Percentiles rank a stretch among this genome's conserved stretches.
Conservation (phyloP, 768 basidiomycete species). For the Boletus vermiculosoides region DNA sequence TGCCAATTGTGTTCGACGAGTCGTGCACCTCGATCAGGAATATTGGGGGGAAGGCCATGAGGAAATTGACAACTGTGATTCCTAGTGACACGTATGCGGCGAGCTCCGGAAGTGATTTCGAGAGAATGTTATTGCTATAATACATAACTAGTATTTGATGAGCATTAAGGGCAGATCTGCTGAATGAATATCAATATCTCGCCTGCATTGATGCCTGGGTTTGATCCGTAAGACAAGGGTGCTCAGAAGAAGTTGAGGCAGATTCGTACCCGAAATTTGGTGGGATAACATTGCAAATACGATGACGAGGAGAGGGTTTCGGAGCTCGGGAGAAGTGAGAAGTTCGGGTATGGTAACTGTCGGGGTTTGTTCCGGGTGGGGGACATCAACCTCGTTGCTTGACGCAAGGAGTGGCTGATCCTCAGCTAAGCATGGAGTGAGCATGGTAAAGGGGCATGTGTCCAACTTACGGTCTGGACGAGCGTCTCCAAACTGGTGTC, state of each 20-base stretch:
- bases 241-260: neutral
- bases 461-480: slow-evolving; percentile 24
- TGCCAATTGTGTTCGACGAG: slow-evolving; percentile 3
- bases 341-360: slow-evolving; percentile 54
- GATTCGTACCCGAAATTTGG: slow-evolving; percentile 64
- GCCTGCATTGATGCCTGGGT: slow-evolving; percentile 77
- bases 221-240: slow-evolving; percentile 6
- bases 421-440: slow-evolving; percentile 22
- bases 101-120: slow-evolving; percentile 71
- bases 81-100: slow-evolving; percentile 83
- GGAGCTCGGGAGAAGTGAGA: slow-evolving; percentile 50
- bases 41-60: slow-evolving; percentile 77
- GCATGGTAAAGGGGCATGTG: neutral
- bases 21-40: slow-evolving; percentile 72
- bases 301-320: slow-evolving; percentile 62
- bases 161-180: neutral
- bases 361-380: slow-evolving; percentile 25
- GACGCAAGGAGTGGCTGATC: slow-evolving; percentile 27
- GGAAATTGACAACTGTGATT: slow-evolving; percentile 80
- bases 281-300: slow-evolving; percentile 73
- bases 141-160: slow-evolving; percentile 62
- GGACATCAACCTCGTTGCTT: slow-evolving; percentile 14
- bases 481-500: slow-evolving; percentile 31
- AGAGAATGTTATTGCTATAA: slow-evolving; percentile 87
- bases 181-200: slow-evolving; percentile 7